Evolutionary conservation across 768 basidiomycete species (phyloP).

Genomic region (Hygrocybe punicea): DNA sequence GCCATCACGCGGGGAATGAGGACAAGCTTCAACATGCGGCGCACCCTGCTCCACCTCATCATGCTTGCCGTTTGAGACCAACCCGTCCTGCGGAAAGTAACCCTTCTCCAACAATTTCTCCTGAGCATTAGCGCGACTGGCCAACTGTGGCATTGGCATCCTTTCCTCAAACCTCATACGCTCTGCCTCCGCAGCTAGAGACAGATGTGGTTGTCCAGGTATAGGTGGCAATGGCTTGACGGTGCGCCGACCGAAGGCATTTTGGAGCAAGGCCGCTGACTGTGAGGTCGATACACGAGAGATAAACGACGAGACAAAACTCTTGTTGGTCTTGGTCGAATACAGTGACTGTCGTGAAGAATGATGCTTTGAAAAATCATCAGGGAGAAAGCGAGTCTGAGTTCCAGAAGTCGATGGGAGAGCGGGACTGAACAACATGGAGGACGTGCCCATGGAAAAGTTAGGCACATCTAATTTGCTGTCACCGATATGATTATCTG

Average conservation of each 20-base stretch:
- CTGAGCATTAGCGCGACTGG: conserved; percentile 45
- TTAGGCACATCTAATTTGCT: background rate
- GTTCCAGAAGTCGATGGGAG: conserved; percentile 19
- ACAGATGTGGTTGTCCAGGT: conserved; percentile 48
- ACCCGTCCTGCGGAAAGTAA: conserved; percentile 49
- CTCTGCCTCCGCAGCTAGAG: conserved; percentile 41
- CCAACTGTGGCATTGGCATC: conserved; percentile 51
- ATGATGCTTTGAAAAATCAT: background rate
- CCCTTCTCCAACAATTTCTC: conserved; percentile 52
- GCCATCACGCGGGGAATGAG: background rate
- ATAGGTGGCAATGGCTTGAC: conserved; percentile 59
- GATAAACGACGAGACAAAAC: conserved; percentile 49
- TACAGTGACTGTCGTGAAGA: conserved; percentile 25
- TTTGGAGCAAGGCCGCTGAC: conserved; percentile 32
- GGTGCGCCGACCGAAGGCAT: conserved; percentile 41
- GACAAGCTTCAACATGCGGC: background rate
- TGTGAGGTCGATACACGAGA: conserved; percentile 41
- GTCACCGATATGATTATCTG: background rate
- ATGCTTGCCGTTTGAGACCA: conserved; percentile 16
- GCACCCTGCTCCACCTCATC: background rate
- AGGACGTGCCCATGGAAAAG: conserved; percentile 3
- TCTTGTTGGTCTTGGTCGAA: conserved; percentile 48
- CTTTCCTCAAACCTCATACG: conserved; percentile 45
- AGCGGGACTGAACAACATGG: conserved; percentile 21
- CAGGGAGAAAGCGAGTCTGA: background rate